Base-by-base conservation (phyloP, 257 asterid genomes). In the Plantago ovata region DNA sequence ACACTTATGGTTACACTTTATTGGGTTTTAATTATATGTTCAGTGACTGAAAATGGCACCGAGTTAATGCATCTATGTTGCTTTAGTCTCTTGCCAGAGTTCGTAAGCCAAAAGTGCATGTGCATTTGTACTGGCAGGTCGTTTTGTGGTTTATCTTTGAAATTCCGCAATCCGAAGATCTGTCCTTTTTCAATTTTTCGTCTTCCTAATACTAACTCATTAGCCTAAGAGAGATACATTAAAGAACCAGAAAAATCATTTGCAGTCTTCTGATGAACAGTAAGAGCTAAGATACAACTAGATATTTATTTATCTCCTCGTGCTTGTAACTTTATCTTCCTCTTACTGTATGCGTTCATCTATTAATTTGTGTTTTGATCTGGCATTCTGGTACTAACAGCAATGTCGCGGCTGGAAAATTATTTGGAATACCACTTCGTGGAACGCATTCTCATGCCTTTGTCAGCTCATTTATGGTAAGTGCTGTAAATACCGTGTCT, bases 401-500 rank as follows among this genome's bases (percentile, higher is more conserved):
- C 79, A 93, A 93, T 76, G 99, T 93, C 51, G 97, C 97, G 65
- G 97, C 99, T 70, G 99, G 97, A 61, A 88, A 78, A 75, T 75
- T 93, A 74, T 93, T 93, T 72, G 98, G 98, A 65, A 93, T 93
- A 59, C 98, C 98, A 45, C 97, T 93, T 48, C 94, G 98, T 16
- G 98, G 98, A 72, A 93, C 98, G 10, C 97, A 93, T 73, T 89
- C 98, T 62, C 98, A 93, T 79, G 98, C 97, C 67, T 93, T 93
- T 72, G 97, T 86, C 66, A 89, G 97, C 94, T 88, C 98, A 56
- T 93, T 82, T 69, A 73, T 81, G 98, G 98, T 93, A 75, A 61
- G 85, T 61, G 61, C 53, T 38, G 28, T 74, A 74, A 44, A 65
- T 53, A 59, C 18, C n/a, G 38, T 60, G 32, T 43, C 44, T 50